A percentile compares a stretch with the other conserved stretches of the same genome.
Conservation (phyloP, 192 early-diverging fungal species). For the Chytriomyces sp. region DNA sequence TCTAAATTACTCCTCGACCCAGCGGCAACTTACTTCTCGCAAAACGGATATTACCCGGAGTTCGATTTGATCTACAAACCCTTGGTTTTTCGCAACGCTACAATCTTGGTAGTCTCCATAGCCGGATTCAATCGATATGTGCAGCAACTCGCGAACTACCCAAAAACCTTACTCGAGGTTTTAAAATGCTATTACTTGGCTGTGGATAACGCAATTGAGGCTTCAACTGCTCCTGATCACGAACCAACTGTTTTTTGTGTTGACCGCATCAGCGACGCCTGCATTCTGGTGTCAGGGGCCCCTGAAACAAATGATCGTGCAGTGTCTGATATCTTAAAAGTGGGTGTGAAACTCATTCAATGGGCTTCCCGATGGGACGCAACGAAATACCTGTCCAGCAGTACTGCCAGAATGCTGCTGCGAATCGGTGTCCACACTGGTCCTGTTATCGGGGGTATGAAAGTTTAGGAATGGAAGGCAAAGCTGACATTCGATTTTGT, state of each 20-base stretch:
- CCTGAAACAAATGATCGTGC: conserved; percentile 4
- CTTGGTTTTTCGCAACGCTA: neutral
- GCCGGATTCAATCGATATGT: conserved; percentile 31
- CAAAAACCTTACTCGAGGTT: conserved; percentile 11
- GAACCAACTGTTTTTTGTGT: conserved; percentile 4
- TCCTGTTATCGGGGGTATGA: conserved; percentile 14
- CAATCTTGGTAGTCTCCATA: conserved; percentile 26
- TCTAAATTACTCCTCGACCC: neutral
- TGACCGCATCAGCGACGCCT: conserved; percentile 25
- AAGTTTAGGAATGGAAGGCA: no score
- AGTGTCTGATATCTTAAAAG: neutral
- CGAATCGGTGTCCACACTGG: conserved; percentile 27
- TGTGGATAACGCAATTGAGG: conserved; percentile 9
- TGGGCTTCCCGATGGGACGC: conserved; percentile 26
- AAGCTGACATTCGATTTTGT: no score
- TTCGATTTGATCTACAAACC: conserved; percentile 18
- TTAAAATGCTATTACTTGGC: conserved; percentile 18
- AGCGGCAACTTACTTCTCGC: neutral
- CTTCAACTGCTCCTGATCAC: neutral
- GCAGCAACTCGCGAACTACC: conserved; percentile 15
- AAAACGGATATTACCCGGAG: neutral
- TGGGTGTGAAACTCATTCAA: conserved; percentile 16
- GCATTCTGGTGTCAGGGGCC: conserved; percentile 22
- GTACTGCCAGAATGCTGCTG: conserved; percentile 5
- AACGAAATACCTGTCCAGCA: neutral